These are phyloP conservation scores for Viola odorata DNA, from an alignment of 345 rosid genomes.

Conservation along the genomic window DNA sequence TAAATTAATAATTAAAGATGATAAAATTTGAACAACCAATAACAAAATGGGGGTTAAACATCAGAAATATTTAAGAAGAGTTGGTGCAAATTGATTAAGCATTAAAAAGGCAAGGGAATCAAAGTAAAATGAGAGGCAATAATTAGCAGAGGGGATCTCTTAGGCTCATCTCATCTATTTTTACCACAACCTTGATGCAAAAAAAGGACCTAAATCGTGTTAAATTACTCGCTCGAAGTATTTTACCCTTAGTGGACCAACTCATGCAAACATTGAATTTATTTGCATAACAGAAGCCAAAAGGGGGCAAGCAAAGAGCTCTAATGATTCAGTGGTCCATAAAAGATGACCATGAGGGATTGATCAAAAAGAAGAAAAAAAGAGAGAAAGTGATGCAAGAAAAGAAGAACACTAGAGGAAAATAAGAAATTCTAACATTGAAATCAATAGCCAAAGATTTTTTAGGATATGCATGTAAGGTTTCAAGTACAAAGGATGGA, in stretches of 20 bases:
- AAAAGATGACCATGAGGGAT: neutral
- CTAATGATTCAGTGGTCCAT: slow-evolving; percentile 20
- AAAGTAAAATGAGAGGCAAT: slow-evolving; percentile 6
- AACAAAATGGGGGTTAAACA: neutral
- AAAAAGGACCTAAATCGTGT: no score
- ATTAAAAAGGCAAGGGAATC: slow-evolving; percentile 14
- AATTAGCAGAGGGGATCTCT: slow-evolving; percentile 23
- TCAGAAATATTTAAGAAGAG: slow-evolving; percentile 2
- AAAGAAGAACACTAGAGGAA: no score
- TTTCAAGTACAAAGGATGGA: no score
- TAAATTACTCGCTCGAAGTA: no score
- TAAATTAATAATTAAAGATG: neutral
- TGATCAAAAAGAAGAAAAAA: no score
- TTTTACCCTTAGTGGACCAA: no score
- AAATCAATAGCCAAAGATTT: no score
- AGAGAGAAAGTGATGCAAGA: no score
- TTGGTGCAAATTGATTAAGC: slow-evolving; percentile 19
- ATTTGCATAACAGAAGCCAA: slow-evolving; percentile 5
- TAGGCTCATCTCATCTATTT: slow-evolving; percentile 19
- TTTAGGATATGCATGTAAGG: no score
- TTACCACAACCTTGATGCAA: neutral
- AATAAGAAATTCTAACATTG: no score
- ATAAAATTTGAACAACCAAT: neutral
- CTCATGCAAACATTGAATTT: neutral
- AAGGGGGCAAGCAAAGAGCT: neutral